Evolutionary conservation across 2,329 filamentous ascomycete genomes (phyloP), one percentile per base, ranked within the genome.

Genomic region (Talaromyces sp.): DNA sequence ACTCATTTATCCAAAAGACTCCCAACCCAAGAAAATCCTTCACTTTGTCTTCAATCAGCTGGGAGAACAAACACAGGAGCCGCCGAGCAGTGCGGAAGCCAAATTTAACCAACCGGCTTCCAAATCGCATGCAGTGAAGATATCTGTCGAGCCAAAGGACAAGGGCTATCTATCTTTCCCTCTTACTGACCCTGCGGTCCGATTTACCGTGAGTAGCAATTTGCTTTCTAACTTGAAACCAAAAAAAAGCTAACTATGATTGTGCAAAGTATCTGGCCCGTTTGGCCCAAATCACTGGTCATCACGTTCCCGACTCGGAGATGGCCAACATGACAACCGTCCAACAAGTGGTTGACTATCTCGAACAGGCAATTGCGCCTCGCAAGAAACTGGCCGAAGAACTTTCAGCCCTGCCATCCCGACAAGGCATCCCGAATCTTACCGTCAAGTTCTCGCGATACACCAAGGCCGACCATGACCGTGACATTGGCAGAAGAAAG

Each of bases 221-320:
- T 33, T 63, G 40, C 44, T 56, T 28, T 9, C 65, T 6, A n/a
- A n/a, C 30, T 30, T 14, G 16, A 33, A 57, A 2, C 2, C 2
- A 33, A 28, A 12, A 34, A 18, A 36, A 30, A n/a, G 14, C 28
- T 33, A 30, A 57, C 10, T 50, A 31, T 62, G 27, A 61, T 5
- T n/a, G 16, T 34, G 27, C 34, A 30, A 67, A 97, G 93, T 83
- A 95, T 66, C 79, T 88, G 69, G 96, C 96, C 78, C 88, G 91
- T 63, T 79, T 92, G 64, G 86, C 89, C 73, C 90, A 95, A 73
- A 82, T 96, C 63, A 93, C 89, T n/a, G 91, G 91, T 64, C 85
- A 87, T 64, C 84, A 86, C 63, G 81, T 96, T 66, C 82, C 89
- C 16, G 94, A 97, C 75, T 30, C 50, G 44, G 44, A 18, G 10